A percentile compares a stretch with the other conserved stretches of the same genome.
Conservation (phyloP, 306 rosid genomes). For the Begonia loranthoides region DNA sequence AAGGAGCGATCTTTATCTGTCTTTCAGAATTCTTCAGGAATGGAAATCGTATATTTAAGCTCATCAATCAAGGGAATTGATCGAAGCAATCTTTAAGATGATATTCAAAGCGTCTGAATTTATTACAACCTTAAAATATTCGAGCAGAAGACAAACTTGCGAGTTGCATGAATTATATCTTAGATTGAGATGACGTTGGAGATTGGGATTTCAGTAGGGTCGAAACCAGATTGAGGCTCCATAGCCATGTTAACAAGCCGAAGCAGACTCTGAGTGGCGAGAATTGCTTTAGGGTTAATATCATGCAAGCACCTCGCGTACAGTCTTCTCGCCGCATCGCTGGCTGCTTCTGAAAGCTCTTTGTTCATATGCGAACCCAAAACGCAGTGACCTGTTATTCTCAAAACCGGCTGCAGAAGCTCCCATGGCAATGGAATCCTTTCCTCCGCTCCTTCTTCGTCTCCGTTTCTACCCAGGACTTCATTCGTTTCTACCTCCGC, state of each 20-base stretch:
- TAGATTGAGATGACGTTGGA: constrained; percentile 8
- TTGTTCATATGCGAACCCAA: constrained; percentile 17
- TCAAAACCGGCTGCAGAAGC: constrained; percentile 41
- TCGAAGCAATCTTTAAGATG: no score
- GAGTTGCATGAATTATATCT: background rate
- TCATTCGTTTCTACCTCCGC: background rate
- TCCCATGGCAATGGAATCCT: constrained; percentile 68
- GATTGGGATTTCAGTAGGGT: constrained; percentile 17
- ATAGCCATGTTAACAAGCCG: constrained; percentile 20
- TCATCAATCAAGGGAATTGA: no score
- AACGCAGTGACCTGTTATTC: constrained; percentile 54
- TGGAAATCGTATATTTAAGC: no score
- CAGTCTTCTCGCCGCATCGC: constrained; percentile 41
- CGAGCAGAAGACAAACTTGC: no score
- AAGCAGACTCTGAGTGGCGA: constrained; percentile 49
- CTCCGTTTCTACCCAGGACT: background rate
- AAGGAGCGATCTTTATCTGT: no score
- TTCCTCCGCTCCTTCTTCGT: constrained; percentile 14
- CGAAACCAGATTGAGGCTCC: constrained; percentile 3
- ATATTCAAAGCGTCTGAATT: no score
- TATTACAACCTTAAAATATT: no score
- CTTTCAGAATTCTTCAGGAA: no score
- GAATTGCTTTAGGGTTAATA: constrained; percentile 42
- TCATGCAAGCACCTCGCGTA: constrained; percentile 58
- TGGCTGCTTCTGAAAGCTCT: constrained; percentile 16